Conservation (phyloP, 2,329 filamentous ascomycete species). For the Fusarium sp. region DNA sequence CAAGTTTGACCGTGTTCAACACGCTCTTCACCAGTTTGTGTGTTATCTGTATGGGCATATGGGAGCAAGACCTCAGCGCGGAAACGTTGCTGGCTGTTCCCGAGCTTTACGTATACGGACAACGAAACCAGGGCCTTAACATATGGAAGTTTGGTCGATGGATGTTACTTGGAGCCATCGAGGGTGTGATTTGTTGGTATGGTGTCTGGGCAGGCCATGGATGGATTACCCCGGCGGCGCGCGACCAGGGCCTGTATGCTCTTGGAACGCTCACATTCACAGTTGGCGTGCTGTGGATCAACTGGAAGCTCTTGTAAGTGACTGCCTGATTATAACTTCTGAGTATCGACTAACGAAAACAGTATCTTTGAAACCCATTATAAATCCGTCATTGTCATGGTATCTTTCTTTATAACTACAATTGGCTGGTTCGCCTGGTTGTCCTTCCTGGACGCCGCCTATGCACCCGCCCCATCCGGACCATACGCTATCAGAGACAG, state of each 20-base stretch:
- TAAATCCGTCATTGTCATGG: conserved; percentile 74
- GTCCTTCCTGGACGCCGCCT: conserved; percentile 74
- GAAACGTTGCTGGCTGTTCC: conserved; percentile 92
- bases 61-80: conserved; percentile 88
- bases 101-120: conserved; percentile 88
- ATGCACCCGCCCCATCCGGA: conserved; percentile 61
- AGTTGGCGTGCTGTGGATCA: conserved; percentile 78
- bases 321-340: too few relatives aligned
- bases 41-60: conserved; percentile 90
- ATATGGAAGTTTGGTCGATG: conserved; percentile 78
- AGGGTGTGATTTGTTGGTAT: conserved; percentile 82
- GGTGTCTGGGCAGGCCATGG: conserved; percentile 66
- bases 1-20: conserved; percentile 91
- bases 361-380: conserved; percentile 81
- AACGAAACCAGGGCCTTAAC: conserved; percentile 79
- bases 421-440: conserved; percentile 81
- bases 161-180: conserved; percentile 79
- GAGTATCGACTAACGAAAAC: conserved; percentile 39
- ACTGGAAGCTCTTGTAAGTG: conserved; percentile 79
- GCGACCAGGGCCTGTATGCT: conserved; percentile 78
- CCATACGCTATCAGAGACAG: conserved; percentile 77
- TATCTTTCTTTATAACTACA: conserved; percentile 69
- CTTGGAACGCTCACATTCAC: conserved; percentile 80
- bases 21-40: conserved; percentile 91
- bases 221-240: conserved; percentile 61